phyloP scores from a whole-genome alignment of 1,139 yeast species.

The Magnusiomyces tetraspermus region DNA sequence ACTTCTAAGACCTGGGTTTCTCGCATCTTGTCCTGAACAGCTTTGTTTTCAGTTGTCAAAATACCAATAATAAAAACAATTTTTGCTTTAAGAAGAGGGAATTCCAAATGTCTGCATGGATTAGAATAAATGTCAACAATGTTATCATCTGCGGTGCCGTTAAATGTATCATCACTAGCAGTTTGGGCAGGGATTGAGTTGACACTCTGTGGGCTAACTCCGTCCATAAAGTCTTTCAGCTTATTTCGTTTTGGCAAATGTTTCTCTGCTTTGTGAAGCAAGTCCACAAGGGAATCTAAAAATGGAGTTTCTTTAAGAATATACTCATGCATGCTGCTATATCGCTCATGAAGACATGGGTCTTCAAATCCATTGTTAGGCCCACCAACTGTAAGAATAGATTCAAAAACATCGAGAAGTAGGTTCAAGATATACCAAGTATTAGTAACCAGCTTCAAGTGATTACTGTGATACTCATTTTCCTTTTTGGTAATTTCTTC shows the following conservation, averaged over 20 bases:
- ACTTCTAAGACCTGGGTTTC: conserved; percentile 59
- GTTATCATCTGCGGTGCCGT: not conserved
- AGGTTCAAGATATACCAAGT: conserved; percentile 8
- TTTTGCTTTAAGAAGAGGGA: conserved; percentile 27
- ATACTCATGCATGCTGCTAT: conserved; percentile 3
- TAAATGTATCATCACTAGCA: not conserved
- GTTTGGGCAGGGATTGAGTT: not conserved
- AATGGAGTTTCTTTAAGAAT: conserved; percentile 5
- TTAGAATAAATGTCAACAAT: conserved; percentile 1
- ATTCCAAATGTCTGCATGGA: conserved; percentile 17
- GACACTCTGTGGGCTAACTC: not conserved
- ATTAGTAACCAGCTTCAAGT: conserved; percentile 12
- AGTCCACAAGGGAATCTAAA: conserved; percentile 14
- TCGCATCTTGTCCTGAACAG: conserved; percentile 60
- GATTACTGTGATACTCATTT: not conserved
- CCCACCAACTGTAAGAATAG: conserved; percentile 8
- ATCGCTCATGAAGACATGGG: not conserved
- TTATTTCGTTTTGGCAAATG: conserved; percentile 24
- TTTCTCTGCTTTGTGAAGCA: conserved; percentile 22
- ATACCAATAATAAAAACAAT: conserved; percentile 23
- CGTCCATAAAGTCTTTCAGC: conserved; percentile 12
- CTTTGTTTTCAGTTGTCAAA: conserved; percentile 40
- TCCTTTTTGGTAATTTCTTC: conserved; percentile 10
- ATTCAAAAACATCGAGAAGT: conserved; percentile 10
- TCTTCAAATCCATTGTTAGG: not conserved